Conservation (phyloP, 805 yeast species). For the Wickerhamiella australiensis region DNA sequence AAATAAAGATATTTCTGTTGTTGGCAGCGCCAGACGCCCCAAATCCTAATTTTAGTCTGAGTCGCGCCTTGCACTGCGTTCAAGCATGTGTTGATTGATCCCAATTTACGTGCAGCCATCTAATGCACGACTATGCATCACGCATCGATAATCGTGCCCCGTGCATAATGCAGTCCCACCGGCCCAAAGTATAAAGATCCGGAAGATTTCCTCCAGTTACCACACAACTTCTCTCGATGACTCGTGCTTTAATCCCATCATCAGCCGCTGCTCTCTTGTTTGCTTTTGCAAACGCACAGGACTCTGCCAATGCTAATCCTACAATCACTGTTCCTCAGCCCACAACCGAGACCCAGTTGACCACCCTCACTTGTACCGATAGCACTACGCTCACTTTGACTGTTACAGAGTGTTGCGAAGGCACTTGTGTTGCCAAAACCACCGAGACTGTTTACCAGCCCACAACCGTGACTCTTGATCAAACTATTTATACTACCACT, state of each 20-base stretch:
- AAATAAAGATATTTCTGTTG: not conserved
- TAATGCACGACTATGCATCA: slow-evolving; percentile 5
- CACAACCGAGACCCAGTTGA: slow-evolving; percentile 7
- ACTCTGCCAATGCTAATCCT: not conserved
- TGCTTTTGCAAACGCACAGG: not conserved
- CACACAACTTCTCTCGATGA: slow-evolving; percentile 1
- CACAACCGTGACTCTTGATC: slow-evolving; percentile 9
- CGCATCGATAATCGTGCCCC: slow-evolving; percentile 5
- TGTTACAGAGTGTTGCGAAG: slow-evolving; percentile 10
- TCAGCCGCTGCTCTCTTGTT: slow-evolving; percentile 6
- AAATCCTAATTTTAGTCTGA: not conserved
- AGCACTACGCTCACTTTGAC: slow-evolving; percentile 6
- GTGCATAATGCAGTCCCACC: slow-evolving; percentile 9
- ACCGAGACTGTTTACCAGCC: slow-evolving; percentile 10
- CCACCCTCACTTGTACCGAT: slow-evolving; percentile 8
- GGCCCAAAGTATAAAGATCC: not conserved
- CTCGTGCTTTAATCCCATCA: not conserved
- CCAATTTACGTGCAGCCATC: slow-evolving; percentile 10
- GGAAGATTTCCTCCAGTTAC: not conserved
- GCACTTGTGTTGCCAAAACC: slow-evolving; percentile 6
- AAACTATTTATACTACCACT: slow-evolving; percentile 7
- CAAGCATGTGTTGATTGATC: slow-evolving; percentile 4
- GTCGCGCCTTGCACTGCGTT: slow-evolving; percentile 4
- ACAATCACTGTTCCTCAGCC: slow-evolving; percentile 10
- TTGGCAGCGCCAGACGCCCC: not conserved